These are phyloP conservation scores for Hura crepitans DNA, from an alignment of 441 rosid species.

Conservation along the genomic window DNA sequence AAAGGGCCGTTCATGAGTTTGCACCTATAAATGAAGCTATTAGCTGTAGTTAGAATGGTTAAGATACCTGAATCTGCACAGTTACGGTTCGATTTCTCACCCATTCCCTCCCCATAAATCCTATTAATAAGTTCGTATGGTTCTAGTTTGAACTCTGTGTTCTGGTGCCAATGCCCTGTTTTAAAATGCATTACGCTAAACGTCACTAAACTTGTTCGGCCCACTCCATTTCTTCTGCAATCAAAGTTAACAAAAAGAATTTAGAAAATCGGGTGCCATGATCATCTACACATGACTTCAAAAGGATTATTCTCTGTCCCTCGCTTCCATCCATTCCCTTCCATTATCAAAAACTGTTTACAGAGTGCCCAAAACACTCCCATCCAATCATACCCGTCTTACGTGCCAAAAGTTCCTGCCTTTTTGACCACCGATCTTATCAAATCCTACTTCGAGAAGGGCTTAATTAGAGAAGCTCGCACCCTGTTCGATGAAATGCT, in stretches of 20 bases:
- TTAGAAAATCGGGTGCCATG: not conserved
- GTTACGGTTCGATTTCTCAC: too few species aligned
- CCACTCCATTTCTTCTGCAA: not conserved
- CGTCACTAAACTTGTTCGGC: too few species aligned
- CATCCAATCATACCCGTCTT: constrained; percentile 23
- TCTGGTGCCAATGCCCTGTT: too few species aligned
- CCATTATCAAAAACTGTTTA: constrained; percentile 39
- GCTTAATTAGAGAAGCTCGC: constrained; percentile 57
- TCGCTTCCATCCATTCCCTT: constrained; percentile 38
- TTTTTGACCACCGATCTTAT: constrained; percentile 65
- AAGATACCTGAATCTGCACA: too few species aligned
- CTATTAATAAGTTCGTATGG: too few species aligned
- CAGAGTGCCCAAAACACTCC: constrained; percentile 33
- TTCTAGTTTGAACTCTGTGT: too few species aligned
- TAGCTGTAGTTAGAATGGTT: too few species aligned
- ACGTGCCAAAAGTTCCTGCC: constrained; percentile 42
- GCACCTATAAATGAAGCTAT: too few species aligned
- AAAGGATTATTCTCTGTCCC: constrained; percentile 36
- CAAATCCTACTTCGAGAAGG: constrained; percentile 46
- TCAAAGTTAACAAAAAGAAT: too few species aligned
- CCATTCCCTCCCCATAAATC: too few species aligned
- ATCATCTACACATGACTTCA: constrained; percentile 32
- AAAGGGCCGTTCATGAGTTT: too few species aligned
- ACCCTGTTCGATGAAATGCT: constrained; percentile 90
- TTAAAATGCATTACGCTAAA: too few species aligned